phyloP scores from a whole-genome alignment of 2,329 filamentous ascomycete genomes.

The Ceratocystis albifundus region DNA sequence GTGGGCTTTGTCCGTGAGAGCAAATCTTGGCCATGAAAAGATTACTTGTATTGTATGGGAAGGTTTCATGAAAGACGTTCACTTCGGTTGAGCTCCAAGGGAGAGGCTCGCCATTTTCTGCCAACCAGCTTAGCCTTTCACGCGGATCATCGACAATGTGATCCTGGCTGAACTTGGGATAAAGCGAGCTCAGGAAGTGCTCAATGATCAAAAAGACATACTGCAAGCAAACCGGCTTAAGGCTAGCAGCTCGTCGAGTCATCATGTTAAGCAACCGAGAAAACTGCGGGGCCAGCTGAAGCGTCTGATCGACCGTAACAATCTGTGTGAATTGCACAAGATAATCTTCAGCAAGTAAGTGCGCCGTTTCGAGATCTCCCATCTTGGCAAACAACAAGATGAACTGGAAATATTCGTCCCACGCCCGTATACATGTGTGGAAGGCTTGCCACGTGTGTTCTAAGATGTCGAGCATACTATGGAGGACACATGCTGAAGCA shows the following conservation, averaged over 20 bases:
- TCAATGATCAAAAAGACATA: conserved; percentile 25
- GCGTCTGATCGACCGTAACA: conserved; percentile 45
- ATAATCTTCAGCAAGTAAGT: conserved; percentile 51
- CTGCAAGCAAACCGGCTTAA: conserved; percentile 11
- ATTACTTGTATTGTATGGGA: conserved; percentile 32
- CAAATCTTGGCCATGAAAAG: conserved; percentile 58
- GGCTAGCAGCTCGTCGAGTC: conserved; percentile 35
- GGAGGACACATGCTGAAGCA: conserved; percentile 30
- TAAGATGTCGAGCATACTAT: conserved; percentile 38
- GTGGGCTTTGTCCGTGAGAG: conserved; percentile 45
- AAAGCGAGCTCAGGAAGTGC: conserved; percentile 36
- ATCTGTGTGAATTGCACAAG: conserved; percentile 48
- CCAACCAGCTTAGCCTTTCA: conserved; percentile 32
- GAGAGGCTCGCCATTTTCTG: conserved; percentile 31
- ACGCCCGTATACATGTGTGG: conserved; percentile 51
- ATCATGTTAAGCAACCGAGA: conserved; percentile 42
- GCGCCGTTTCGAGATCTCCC: conserved; percentile 45
- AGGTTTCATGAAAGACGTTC: conserved; percentile 36
- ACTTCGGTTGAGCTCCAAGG: conserved; percentile 39
- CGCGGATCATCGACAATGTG: conserved; percentile 33
- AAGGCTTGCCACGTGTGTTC: conserved; percentile 50
- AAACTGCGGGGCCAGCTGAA: conserved; percentile 45
- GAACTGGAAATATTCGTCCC: conserved; percentile 67
- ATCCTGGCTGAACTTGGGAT: conserved; percentile 30
- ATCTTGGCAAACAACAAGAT: conserved; percentile 54